phyloP scores from a whole-genome alignment of 1,139 yeast genomes.

The Yamadazyma dendronema region DNA sequence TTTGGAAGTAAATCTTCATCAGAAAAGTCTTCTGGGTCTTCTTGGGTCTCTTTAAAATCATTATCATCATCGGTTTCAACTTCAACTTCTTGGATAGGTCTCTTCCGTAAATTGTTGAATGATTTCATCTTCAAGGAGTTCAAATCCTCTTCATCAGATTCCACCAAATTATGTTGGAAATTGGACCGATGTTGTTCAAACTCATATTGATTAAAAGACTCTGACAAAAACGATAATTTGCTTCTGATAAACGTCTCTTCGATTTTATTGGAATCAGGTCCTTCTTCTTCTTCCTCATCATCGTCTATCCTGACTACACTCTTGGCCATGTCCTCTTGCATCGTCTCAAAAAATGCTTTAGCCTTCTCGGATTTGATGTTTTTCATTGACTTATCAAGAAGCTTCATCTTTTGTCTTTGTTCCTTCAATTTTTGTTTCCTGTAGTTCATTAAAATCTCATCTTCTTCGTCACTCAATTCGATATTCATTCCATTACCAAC shows the following conservation, averaged over 20 bases:
- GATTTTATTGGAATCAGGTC: slow-evolving; percentile 16
- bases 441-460: slow-evolving; percentile 53
- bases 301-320: slow-evolving; percentile 20
- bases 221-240: slow-evolving; percentile 60
- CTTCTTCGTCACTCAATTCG: slow-evolving; percentile 68
- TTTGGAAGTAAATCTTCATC: slow-evolving; percentile 38
- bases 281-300: slow-evolving; percentile 27
- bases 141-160: slow-evolving; percentile 42
- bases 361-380: slow-evolving; percentile 55
- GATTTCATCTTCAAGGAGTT: slow-evolving; percentile 48
- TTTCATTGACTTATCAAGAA: slow-evolving; percentile 50
- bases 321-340: slow-evolving; percentile 46
- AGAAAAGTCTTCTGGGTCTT: slow-evolving; percentile 13
- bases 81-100: slow-evolving; percentile 17
- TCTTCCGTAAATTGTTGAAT: slow-evolving; percentile 23
- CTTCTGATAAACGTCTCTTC: slow-evolving; percentile 62
- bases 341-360: slow-evolving; percentile 71
- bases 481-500: slow-evolving; percentile 57
- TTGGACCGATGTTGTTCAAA: slow-evolving; percentile 31
- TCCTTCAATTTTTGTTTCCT: slow-evolving; percentile 52
- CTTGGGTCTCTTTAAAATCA: slow-evolving; percentile 13
- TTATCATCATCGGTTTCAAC: slow-evolving; percentile 18
- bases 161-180: slow-evolving; percentile 34
- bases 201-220: slow-evolving; percentile 33
- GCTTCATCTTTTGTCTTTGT: slow-evolving; percentile 55